These are phyloP conservation scores for Lodderomyces beijingensis DNA, from an alignment of 1,139 yeast genomes.

Conservation along the genomic window DNA sequence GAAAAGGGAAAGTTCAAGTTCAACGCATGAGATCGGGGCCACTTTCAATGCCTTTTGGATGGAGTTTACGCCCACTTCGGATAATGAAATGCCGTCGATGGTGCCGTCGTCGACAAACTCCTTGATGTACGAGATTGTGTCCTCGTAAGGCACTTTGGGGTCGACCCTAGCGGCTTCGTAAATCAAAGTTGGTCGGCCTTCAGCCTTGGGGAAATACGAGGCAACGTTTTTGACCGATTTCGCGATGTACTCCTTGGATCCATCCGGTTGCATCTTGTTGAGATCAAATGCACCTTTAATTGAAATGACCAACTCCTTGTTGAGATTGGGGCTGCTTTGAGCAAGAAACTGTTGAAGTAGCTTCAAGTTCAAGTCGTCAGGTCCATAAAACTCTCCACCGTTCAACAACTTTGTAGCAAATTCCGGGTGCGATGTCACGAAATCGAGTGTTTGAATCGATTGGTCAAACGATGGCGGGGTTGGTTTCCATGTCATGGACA, in stretches of 20 bases:
- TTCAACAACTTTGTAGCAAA: conserved; percentile 59
- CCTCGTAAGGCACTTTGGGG: conserved; percentile 40
- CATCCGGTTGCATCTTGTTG: conserved; percentile 39
- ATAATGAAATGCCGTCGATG: conserved; percentile 63
- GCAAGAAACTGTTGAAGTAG: conserved; percentile 54
- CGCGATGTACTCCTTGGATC: conserved; percentile 43
- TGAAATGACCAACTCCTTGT: conserved; percentile 49
- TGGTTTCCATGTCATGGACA: conserved; percentile 59
- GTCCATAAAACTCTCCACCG: conserved; percentile 77
- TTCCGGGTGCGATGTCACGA: conserved; percentile 34
- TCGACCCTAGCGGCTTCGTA: conserved; percentile 73
- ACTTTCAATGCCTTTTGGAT: conserved; percentile 49
- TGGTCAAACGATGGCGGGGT: conserved; percentile 40
- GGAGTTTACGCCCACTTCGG: conserved; percentile 64
- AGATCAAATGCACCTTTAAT: conserved; percentile 61
- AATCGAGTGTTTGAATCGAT: conserved; percentile 44
- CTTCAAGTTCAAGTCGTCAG: conserved; percentile 37
- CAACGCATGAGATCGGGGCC: conserved; percentile 60
- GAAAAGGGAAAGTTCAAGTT: conserved; percentile 70
- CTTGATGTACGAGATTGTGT: conserved; percentile 46
- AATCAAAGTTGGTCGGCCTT: conserved; percentile 41
- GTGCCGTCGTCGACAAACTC: conserved; percentile 52
- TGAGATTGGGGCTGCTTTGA: conserved; percentile 46
- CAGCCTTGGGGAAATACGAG: conserved; percentile 32
- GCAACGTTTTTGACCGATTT: conserved; percentile 49